phyloP scores from a whole-genome alignment of 2,329 filamentous ascomycete genomes.

The Beauveria sp. region DNA sequence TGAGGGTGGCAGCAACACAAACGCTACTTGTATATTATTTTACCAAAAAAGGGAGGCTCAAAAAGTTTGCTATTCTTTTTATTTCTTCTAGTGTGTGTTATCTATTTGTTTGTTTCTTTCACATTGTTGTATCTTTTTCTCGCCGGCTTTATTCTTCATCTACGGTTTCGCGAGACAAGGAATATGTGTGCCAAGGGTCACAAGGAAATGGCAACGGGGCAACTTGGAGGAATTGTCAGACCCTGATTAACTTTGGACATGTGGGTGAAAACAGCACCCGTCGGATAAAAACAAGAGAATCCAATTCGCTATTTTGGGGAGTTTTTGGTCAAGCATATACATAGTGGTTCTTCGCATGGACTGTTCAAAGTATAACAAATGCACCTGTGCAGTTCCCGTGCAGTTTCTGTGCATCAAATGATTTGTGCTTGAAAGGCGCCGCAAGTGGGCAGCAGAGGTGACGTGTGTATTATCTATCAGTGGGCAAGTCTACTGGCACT shows the following conservation, averaged over 20 bases:
- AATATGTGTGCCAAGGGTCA: neutral
- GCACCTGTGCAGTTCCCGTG: no score
- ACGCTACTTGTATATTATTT: constrained; percentile 5
- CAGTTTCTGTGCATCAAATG: no score
- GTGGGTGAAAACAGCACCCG: constrained; percentile 3
- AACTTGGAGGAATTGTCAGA: neutral
- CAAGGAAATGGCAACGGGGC: no score
- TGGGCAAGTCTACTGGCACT: no score
- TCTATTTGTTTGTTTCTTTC: neutral
- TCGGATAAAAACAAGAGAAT: neutral
- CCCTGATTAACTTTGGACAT: neutral
- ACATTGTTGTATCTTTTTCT: neutral
- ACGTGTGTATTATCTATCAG: no score
- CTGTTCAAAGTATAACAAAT: neutral
- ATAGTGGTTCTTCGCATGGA: no score
- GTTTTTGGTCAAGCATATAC: neutral
- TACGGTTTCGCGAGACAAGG: neutral
- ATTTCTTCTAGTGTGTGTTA: neutral
- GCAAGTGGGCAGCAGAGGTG: no score
- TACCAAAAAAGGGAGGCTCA: neutral
- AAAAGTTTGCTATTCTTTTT: constrained; percentile 6
- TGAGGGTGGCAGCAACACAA: neutral
- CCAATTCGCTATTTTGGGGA: neutral
- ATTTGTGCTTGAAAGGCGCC: no score
- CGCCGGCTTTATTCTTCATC: neutral